Evolutionary conservation across 192 early-diverging fungal species (phyloP), one percentile per base, ranked within the genome.

Genomic region (Coemansia sp.): DNA sequence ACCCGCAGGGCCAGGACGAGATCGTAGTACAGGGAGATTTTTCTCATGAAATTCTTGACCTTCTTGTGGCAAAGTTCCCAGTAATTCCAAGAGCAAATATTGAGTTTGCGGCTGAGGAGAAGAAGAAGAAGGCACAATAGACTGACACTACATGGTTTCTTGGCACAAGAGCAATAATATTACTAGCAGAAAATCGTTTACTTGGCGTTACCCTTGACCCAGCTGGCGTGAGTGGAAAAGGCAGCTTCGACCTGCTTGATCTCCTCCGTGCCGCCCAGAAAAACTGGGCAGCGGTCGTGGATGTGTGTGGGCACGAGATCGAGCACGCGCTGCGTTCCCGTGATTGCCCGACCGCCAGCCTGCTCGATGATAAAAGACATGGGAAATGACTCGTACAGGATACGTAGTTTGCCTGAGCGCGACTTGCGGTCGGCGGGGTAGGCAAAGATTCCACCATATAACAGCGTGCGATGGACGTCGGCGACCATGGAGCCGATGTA

Each of bases 401-500:
- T 87, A 66, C 97, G 87, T 64, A 98, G 90, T 79, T 98, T 98
- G 75, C 92, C 94, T 17, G 86, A 84, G 84, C 87, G 88, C 55
- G 91, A 91, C 78, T 86, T 90, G 74, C 80, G 84, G 64, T 89
- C 88, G 61, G 86, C 87, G 1, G 93, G 93, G 74, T 96, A 94
- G 64, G 91, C 85, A 85, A 94, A 95, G 59, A 94, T 86, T n/a
- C 92, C 93, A 63, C 93, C 92, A 57, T 94, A 95, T 33, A 95
- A 85, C 52, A 97, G 78, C 50, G 95, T 98, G 59, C 95, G 89
- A 84, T 98, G 95, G 25, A 98, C 92, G 84, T 98, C 97, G 50
- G 95, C 94, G 11, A 98, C 97, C 97, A 98, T 98, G 57, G 92
- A 94, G 17, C 97, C 97, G 29, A 98, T 93, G 81, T 98, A 98